phyloP scores from a whole-genome alignment of 345 rosid genomes.

The Bruguiera gymnorhiza region DNA sequence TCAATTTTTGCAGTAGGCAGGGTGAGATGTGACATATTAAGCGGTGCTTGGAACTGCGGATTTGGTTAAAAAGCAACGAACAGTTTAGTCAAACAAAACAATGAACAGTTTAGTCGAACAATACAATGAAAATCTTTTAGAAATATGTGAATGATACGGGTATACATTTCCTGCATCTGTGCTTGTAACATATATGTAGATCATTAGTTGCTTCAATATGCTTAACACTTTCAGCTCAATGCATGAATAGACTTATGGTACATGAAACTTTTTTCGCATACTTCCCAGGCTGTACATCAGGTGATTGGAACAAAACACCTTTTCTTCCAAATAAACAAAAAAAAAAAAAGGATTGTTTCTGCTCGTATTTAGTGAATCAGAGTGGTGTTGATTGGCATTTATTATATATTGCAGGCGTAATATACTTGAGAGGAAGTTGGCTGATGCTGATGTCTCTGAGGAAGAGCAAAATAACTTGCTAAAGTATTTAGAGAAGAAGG shows the following conservation, averaged over 20 bases:
- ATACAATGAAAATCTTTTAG: neutral
- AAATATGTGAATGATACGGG: neutral
- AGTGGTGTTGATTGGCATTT: constrained; percentile 1
- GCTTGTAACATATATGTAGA: neutral
- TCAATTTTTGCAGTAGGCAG: too few species aligned
- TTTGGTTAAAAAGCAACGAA: too few species aligned
- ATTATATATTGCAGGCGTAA: constrained; percentile 58
- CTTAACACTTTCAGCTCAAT: neutral
- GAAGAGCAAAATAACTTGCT: constrained; percentile 89
- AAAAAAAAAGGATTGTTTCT: too few species aligned
- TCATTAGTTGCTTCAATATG: neutral
- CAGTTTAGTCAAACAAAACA: too few species aligned
- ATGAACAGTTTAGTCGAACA: too few species aligned
- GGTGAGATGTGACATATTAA: too few species aligned
- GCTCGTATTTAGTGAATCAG: neutral
- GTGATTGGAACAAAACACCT: neutral
- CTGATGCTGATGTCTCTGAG: constrained; percentile 93
- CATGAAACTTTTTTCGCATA: neutral
- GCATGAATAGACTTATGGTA: neutral
- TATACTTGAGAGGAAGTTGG: constrained; percentile 89
- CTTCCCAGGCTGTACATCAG: neutral
- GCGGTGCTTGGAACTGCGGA: too few species aligned
- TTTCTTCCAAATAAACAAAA: neutral
- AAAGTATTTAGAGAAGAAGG: constrained; percentile 85
- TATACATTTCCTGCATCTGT: neutral